phyloP scores from a whole-genome alignment of 345 rosid species.

The Diplotaxis tenuifolia region DNA sequence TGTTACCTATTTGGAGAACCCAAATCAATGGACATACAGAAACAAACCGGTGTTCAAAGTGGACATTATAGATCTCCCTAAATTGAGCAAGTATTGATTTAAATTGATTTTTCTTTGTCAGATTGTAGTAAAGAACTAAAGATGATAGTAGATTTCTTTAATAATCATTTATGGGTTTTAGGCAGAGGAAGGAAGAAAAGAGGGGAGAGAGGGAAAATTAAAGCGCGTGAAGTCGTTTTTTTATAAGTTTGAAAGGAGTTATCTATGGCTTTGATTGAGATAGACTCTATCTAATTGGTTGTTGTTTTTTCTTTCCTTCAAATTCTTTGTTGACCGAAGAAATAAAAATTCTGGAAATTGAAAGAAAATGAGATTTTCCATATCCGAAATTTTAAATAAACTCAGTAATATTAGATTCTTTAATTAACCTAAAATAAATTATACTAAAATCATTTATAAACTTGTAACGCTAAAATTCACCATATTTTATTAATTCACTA shows the following conservation, averaged over 20 bases:
- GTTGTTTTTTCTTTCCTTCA: not conserved
- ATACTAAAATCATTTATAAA: not conserved
- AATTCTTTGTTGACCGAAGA: not conserved
- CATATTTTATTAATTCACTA: not conserved
- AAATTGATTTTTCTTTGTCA: not conserved
- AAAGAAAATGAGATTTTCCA: conserved; percentile 2
- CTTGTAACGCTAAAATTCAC: not conserved
- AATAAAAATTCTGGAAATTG: not conserved
- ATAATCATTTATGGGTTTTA: not conserved
- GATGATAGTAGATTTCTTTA: not conserved
- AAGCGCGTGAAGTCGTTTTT: conserved; percentile 27
- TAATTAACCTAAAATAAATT: not conserved
- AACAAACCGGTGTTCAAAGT: not conserved
- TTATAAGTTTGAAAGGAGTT: conserved; percentile 17
- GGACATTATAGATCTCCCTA: not conserved
- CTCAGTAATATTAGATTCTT: not conserved
- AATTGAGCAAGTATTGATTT: not conserved
- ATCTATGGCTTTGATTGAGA: conserved; percentile 37
- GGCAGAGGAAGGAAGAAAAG: not conserved
- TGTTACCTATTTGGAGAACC: conserved; percentile 18
- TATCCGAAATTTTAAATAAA: not conserved
- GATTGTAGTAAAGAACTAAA: conserved; percentile 9
- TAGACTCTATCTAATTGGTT: conserved; percentile 11
- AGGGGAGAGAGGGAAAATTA: not conserved
- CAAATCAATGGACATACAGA: conserved; percentile 1